Base-by-base conservation (phyloP, 768 basidiomycete genomes). In the Paxillus involutus region DNA sequence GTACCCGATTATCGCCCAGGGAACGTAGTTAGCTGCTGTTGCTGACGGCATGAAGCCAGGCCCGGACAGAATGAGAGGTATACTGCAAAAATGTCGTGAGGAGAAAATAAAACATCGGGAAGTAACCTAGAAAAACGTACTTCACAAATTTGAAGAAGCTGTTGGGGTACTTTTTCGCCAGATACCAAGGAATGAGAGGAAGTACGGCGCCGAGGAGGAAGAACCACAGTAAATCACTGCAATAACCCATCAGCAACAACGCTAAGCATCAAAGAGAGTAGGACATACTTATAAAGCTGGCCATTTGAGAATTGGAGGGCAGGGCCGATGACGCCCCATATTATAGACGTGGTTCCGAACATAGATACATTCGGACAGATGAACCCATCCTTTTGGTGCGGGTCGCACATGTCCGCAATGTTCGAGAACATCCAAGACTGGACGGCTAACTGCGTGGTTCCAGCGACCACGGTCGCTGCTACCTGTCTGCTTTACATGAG, bases 201-300 rank as follows among this genome's bases (percentile, higher is more conserved):
- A 77, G 74, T 48, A 82, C 30, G 53, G 82, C 77, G 17, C 90
- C 89, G 56, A 85, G 63, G 51, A 89, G 79, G 85, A 91, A 91
- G 74, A 88, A 90, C 71, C 83, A 82, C 14, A 80, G 62, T 13
- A 89, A 75, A 17, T 21, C 49, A 52, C 58, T 45, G 37, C n/a
- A 39, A 39, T 10, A 80, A 26, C 26, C 26, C 64, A 26, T 26
- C 26, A 26, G 4, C 26, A 6, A 26, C 26, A 26, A 26, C 26
- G 4, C 2, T 26, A 6, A 6, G 26, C 26, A 26, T 26, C 26
- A 26, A 26, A 26, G 26, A 26, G 26, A 26, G 26, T 26, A 26
- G 6, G 26, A 26, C 26, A 5, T 26, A 26, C 26, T 26, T 26
- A 26, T 26, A 26, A 6, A 26, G 26, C 26, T 26, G 26, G 26